These are phyloP conservation scores for Hortiboletus flavorubellus DNA, from an alignment of 768 basidiomycete genomes.

Conservation along the genomic window DNA sequence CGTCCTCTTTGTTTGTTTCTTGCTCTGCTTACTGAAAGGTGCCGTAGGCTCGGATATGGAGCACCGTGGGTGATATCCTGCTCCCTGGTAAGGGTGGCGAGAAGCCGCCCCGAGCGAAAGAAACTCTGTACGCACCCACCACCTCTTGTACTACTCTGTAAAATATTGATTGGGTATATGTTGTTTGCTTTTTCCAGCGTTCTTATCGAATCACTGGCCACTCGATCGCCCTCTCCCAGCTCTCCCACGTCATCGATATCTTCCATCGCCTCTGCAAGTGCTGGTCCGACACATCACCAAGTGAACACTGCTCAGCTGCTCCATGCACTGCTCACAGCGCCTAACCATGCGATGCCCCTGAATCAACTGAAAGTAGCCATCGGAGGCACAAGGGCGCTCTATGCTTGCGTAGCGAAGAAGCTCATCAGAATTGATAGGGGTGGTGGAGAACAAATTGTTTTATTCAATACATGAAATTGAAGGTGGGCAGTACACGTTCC, in stretches of 20 bases:
- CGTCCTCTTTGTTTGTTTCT: neutral
- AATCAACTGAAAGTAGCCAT: conserved; percentile 60
- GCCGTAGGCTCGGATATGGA: conserved; percentile 64
- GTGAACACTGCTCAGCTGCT: conserved; percentile 69
- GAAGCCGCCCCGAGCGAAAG: conserved; percentile 51
- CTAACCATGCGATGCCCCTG: conserved; percentile 55
- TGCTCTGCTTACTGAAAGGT: neutral
- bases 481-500: neutral
- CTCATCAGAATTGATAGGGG: conserved; percentile 74
- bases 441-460: conserved; percentile 70
- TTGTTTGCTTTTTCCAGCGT: conserved; percentile 35
- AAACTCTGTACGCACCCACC: conserved; percentile 52
- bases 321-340: conserved; percentile 52
- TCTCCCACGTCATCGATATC: conserved; percentile 62
- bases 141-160: neutral
- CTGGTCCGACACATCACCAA: conserved; percentile 60
- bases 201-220: conserved; percentile 55
- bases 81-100: conserved; percentile 47
- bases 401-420: conserved; percentile 78
- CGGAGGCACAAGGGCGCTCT: conserved; percentile 60
- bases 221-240: conserved; percentile 45
- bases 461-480: conserved; percentile 49
- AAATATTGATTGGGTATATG: neutral
- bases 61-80: conserved; percentile 60
- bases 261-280: conserved; percentile 35